Evolutionary conservation across 768 basidiomycete genomes (phyloP).

Genomic region (Zangia roseola): DNA sequence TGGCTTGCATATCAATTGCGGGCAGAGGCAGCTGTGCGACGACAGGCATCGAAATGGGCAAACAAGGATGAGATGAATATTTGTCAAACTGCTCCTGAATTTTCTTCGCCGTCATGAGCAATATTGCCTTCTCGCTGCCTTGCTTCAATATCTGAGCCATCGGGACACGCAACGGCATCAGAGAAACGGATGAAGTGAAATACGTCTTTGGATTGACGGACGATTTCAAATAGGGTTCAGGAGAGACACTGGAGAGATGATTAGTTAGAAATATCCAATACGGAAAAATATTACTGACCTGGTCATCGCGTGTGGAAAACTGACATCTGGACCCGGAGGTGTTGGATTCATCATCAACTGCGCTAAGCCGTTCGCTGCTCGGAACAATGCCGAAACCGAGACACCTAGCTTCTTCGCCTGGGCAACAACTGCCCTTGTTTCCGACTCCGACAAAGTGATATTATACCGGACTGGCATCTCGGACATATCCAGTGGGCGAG

Average conservation of each 20-base stretch:
- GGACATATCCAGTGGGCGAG: conserved; percentile 8
- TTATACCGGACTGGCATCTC: conserved; percentile 7
- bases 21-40: background rate
- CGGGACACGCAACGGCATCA: conserved; percentile 17
- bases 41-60: conserved; percentile 9
- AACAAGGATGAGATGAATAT: conserved; percentile 12
- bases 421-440: conserved; percentile 12
- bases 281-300: conserved; percentile 10
- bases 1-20: background rate
- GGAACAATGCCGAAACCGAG: conserved; percentile 16
- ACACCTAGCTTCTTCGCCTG: conserved; percentile 10
- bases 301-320: conserved; percentile 7
- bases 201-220: conserved; percentile 18
- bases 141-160: conserved; percentile 9
- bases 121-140: conserved; percentile 3
- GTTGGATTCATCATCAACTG: conserved; percentile 21
- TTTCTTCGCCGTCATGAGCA: conserved; percentile 11
- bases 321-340: conserved; percentile 13
- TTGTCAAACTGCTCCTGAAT: conserved; percentile 15
- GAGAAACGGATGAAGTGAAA: conserved; percentile 12
- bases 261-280: background rate
- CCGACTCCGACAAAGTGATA: background rate
- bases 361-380: conserved; percentile 22
- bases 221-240: conserved; percentile 18
- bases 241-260: too few relatives aligned